Percentiles rank a stretch among this genome's conserved stretches.
These are phyloP conservation scores for Turritis glabra DNA, from an alignment of 345 rosid genomes.

Conservation along the genomic window DNA sequence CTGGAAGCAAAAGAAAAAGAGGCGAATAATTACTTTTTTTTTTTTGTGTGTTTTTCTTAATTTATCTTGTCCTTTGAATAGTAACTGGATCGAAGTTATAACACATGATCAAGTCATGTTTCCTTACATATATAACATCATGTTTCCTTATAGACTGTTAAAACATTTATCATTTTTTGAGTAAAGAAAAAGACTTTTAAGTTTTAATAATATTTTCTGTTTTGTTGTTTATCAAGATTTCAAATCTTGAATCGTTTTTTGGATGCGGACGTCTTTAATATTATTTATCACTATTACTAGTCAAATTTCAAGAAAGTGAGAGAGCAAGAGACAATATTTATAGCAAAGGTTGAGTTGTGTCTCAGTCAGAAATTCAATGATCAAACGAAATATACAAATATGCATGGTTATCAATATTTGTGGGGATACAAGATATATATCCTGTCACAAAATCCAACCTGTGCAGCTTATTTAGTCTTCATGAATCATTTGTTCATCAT, in stretches of 20 bases:
- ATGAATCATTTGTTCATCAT: slow-evolving; percentile 14
- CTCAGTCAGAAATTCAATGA: slow-evolving; percentile 36
- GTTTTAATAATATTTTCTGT: too few species aligned
- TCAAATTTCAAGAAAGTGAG: slow-evolving; percentile 15
- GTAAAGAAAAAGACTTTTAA: too few species aligned
- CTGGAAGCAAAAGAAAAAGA: too few species aligned
- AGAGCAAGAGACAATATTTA: slow-evolving; percentile 31
- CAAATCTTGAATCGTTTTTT: slow-evolving; percentile 1
- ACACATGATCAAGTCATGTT: too few species aligned
- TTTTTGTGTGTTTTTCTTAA: too few species aligned
- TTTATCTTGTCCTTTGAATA: too few species aligned
- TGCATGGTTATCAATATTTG: slow-evolving; percentile 26
- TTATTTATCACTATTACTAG: slow-evolving; percentile 16
- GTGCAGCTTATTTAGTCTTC: slow-evolving; percentile 14
- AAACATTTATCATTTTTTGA: not conserved
- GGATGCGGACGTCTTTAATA: slow-evolving; percentile 17
- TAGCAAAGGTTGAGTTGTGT: slow-evolving; percentile 24
- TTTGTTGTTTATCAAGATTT: not conserved
- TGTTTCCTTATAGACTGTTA: not conserved
- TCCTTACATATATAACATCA: too few species aligned
- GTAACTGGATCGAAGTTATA: too few species aligned
- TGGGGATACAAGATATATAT: slow-evolving; percentile 29
- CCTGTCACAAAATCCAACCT: slow-evolving; percentile 26
- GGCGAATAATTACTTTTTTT: too few species aligned
- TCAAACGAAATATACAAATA: not conserved